phyloP scores from a whole-genome alignment of 140 eudicot genomes.

The Oenanthe javanica region DNA sequence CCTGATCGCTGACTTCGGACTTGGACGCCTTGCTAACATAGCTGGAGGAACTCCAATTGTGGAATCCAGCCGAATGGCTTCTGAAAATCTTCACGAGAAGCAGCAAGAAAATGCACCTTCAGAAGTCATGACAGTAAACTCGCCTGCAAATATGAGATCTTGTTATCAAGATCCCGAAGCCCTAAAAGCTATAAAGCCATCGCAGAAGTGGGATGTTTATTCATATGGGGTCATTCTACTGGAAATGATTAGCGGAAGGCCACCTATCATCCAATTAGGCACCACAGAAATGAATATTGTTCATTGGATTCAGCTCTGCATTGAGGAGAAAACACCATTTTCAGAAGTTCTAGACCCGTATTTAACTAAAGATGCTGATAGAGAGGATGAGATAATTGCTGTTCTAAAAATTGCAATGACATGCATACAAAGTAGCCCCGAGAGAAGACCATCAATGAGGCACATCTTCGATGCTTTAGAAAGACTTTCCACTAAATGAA shows the following conservation, averaged over 20 bases:
- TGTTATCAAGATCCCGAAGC: slow-evolving; percentile 94
- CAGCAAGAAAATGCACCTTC: slow-evolving; percentile 35
- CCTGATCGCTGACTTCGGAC: slow-evolving; percentile 79
- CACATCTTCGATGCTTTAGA: slow-evolving; percentile 68
- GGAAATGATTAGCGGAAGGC: slow-evolving; percentile 73
- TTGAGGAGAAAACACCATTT: slow-evolving; percentile 87
- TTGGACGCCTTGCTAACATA: slow-evolving; percentile 82
- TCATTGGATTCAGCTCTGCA: slow-evolving; percentile 80
- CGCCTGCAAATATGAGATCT: slow-evolving; percentile 29
- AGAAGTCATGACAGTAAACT: slow-evolving; percentile 36
- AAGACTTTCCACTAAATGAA: slow-evolving; percentile 32
- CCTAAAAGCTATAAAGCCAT: slow-evolving; percentile 80
- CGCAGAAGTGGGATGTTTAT: slow-evolving; percentile 95
- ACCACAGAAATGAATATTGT: slow-evolving; percentile 68
- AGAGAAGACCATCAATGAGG: slow-evolving; percentile 86
- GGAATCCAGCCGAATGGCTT: slow-evolving; percentile 56
- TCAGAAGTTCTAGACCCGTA: slow-evolving; percentile 70
- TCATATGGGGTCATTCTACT: slow-evolving; percentile 80
- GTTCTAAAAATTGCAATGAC: slow-evolving; percentile 88
- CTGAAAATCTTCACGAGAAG: slow-evolving; percentile 40
- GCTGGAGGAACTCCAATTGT: slow-evolving; percentile 82
- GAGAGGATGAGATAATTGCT: slow-evolving; percentile 81
- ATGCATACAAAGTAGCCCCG: slow-evolving; percentile 73
- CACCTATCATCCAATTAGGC: slow-evolving; percentile 67
- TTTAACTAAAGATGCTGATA: slow-evolving; percentile 61